These are phyloP conservation scores for Silene noctiflora DNA, from an alignment of 179 eudicot species.

Conservation along the genomic window DNA sequence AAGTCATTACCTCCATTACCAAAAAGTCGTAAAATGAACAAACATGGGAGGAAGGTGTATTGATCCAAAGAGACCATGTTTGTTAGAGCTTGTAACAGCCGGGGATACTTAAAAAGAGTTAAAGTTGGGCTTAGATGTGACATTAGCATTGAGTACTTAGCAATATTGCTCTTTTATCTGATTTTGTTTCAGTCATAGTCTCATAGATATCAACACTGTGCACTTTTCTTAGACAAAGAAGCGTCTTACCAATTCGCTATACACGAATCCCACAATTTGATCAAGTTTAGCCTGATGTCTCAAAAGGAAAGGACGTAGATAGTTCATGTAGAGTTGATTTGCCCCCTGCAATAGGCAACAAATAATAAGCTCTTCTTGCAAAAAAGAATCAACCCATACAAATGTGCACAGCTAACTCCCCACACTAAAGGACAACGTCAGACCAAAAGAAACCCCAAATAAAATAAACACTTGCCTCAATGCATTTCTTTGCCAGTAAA, in stretches of 20 bases:
- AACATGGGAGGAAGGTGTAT: neutral
- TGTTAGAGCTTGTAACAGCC: neutral
- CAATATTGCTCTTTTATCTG: neutral
- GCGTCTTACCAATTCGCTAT: slow-evolving; percentile 61
- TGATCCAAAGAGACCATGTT: neutral
- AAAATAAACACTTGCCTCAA: neutral
- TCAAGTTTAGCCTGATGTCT: slow-evolving; percentile 82
- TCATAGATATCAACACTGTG: neutral
- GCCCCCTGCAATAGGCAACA: slow-evolving; percentile 70
- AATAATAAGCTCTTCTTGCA: slow-evolving; percentile 21
- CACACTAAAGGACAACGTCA: neutral
- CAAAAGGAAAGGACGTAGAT: slow-evolving; percentile 73
- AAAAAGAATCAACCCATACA: neutral
- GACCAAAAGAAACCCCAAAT: neutral
- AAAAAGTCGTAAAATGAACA: neutral
- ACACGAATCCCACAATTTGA: slow-evolving; percentile 47
- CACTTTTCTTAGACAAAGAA: neutral
- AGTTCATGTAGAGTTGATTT: slow-evolving; percentile 54
- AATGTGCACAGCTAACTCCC: neutral
- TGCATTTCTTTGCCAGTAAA: neutral
- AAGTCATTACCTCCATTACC: neutral
- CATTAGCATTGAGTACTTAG: neutral
- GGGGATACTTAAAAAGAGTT: neutral
- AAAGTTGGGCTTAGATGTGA: neutral
- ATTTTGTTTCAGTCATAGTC: neutral